A percentile compares a stretch with the other conserved stretches of the same genome.
Evolutionary conservation across 2,329 filamentous ascomycete species (phyloP).

Genomic region (Cercospora sesami): DNA sequence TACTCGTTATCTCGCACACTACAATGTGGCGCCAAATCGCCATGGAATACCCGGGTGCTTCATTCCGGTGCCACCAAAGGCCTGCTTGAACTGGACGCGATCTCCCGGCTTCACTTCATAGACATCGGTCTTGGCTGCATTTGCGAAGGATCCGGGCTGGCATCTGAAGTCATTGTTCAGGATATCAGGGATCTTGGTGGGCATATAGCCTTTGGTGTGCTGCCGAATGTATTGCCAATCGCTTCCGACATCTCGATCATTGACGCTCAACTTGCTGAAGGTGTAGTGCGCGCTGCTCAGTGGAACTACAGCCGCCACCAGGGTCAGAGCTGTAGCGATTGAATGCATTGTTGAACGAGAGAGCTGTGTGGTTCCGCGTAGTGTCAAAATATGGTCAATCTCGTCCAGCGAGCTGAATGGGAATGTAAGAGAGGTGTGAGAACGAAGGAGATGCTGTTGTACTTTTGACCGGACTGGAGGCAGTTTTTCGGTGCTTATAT

Average conservation of each 20-base stretch:
- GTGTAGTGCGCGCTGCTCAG: slow-evolving; percentile 23
- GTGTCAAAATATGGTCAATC: neutral
- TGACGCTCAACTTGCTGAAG: slow-evolving; percentile 26
- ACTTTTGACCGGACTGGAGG: neutral
- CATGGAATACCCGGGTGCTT: slow-evolving; percentile 21
- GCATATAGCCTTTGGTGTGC: slow-evolving; percentile 23
- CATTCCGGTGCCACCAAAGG: slow-evolving; percentile 19
- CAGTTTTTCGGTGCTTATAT: neutral
- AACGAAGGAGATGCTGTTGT: neutral
- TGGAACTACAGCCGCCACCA: neutral
- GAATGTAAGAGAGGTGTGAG: neutral
- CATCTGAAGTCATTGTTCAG: slow-evolving; percentile 13
- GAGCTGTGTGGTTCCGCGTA: neutral
- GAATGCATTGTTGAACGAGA: neutral
- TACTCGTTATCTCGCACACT: neutral
- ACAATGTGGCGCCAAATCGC: neutral
- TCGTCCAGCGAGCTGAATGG: neutral
- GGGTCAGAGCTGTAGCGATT: neutral
- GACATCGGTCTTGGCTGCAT: slow-evolving; percentile 18
- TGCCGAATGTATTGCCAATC: slow-evolving; percentile 28
- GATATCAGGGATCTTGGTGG: slow-evolving; percentile 21
- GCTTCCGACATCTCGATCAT: slow-evolving; percentile 15
- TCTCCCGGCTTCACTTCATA: slow-evolving; percentile 23
- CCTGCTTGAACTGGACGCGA: slow-evolving; percentile 22
- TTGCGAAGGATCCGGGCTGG: slow-evolving; percentile 15